Percentiles rank a stretch among this genome's conserved stretches.
These are phyloP conservation scores for Porpolomopsis calyptriformis DNA, from an alignment of 768 basidiomycete species.

Conservation along the genomic window DNA sequence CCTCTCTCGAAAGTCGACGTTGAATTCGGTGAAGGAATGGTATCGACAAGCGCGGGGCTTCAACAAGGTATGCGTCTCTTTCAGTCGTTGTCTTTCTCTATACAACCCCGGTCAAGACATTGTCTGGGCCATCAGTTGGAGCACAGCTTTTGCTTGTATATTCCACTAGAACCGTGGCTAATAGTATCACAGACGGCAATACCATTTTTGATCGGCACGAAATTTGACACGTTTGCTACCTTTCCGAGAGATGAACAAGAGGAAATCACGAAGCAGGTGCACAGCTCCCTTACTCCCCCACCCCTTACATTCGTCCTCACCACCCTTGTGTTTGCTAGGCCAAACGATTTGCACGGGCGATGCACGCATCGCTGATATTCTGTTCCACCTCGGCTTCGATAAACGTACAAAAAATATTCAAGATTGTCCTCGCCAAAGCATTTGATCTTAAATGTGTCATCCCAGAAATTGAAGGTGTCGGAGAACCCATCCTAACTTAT, in stretches of 20 bases:
- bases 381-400: constrained; percentile 98
- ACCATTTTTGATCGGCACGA: constrained; percentile 96
- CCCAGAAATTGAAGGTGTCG: constrained; percentile 93
- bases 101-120: no score
- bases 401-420: constrained; percentile 99
- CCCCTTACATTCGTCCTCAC: constrained; percentile 4
- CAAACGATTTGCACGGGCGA: constrained; percentile 95
- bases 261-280: constrained; percentile 94
- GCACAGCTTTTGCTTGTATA: no score
- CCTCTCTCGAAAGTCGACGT: constrained; percentile 89
- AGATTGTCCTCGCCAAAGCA: constrained; percentile 93
- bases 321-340: constrained; percentile 41
- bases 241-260: constrained; percentile 98
- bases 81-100: no score
- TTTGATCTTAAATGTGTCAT: constrained; percentile 99
- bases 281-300: constrained; percentile 1
- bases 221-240: constrained; percentile 93
- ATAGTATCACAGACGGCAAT: constrained; percentile 83
- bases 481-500: constrained; percentile 92
- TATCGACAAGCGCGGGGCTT: constrained; percentile 98
- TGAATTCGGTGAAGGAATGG: constrained; percentile 99
- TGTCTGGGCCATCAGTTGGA: no score
- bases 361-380: constrained; percentile 99
- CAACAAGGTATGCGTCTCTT: constrained; percentile 67
- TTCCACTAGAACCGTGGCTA: no score